Base-by-base conservation (phyloP, 140 eudicot genomes). In the Oenanthe javanica region DNA sequence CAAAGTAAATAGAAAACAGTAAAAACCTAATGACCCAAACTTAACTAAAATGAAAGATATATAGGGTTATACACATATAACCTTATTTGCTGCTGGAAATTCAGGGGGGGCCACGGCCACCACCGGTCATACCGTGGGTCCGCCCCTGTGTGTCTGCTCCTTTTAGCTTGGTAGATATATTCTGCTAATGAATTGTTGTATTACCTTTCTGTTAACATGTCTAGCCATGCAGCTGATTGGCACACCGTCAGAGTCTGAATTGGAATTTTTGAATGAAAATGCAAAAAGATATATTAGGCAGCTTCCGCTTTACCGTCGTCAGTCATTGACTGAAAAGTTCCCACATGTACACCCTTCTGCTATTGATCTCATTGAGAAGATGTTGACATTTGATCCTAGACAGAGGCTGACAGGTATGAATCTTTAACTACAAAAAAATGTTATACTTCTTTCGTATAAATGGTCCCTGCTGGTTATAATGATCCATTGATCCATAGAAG, bases 361-460 rank as follows among this genome's bases (percentile, higher is more conserved):
- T 74, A 88, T 92, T 80, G 93, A 92, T 86, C 91, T 92, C 77
- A 85, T 90, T 77, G 97, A 92, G 84, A 92, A 88, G 86, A 92
- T 92, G 97, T 77, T 92, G 80, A 88, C 97, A 47, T 84, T 92
- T 82, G 96, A 92, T 87, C 97, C 97, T 63, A 85, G 89, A 77
- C 86, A 67, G 79, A 79, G 96, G 82, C 79, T 92, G 74, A 92
- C 97, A 82, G 97, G 97, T 92, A 1, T 38, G 76, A 46, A 70
- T 5, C 48, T 70, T 70, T 36, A 4, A 25, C 2, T 46, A 14
- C 21, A 18, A 70, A 19, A 11, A 1, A 49, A 38, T 38, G 18
- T 36, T 70, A 43, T 70, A 14, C 9, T 31, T 31, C 23, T 70
- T 59, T 50, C 16, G 2, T 50, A 50, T 5, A 0, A 50, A 50